Evolutionary conservation across 257 asterid genomes (phyloP).

Genomic region (Paulownia fortunei): DNA sequence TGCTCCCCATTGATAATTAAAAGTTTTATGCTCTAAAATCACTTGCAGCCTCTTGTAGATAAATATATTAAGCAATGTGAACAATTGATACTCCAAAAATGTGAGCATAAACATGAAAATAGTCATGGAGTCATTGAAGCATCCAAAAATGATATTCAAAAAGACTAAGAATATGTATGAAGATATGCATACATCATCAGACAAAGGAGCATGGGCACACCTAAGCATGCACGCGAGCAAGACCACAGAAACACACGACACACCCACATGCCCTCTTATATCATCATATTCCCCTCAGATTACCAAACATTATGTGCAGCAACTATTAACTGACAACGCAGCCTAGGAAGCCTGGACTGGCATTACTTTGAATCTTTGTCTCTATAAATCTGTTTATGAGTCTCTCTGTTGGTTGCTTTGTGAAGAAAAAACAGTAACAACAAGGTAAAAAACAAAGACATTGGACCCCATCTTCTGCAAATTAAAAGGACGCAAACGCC

Average conservation of each 20-base stretch:
- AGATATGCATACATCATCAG: too few species aligned
- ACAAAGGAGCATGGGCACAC: too few species aligned
- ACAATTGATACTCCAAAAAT: too few species aligned
- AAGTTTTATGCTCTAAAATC: not conserved
- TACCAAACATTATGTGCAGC: not conserved
- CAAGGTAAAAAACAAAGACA: not conserved
- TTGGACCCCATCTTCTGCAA: not conserved
- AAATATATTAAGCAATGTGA: not conserved
- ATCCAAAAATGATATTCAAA: too few species aligned
- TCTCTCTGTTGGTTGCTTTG: not conserved
- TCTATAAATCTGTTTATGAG: too few species aligned
- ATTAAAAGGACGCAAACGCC: not conserved
- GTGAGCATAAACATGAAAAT: too few species aligned
- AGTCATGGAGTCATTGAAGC: too few species aligned
- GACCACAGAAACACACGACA: too few species aligned
- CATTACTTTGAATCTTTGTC: not conserved
- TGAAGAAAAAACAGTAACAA: not conserved
- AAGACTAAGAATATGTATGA: too few species aligned
- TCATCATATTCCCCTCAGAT: not conserved
- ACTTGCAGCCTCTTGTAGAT: not conserved
- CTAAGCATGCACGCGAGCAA: too few species aligned
- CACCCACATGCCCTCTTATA: not conserved
- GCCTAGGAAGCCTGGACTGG: not conserved
- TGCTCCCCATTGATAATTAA: not conserved
- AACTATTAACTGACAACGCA: not conserved